phyloP scores from a whole-genome alignment of 2,329 filamentous ascomycete species.

The Penicillium capsulatum region DNA sequence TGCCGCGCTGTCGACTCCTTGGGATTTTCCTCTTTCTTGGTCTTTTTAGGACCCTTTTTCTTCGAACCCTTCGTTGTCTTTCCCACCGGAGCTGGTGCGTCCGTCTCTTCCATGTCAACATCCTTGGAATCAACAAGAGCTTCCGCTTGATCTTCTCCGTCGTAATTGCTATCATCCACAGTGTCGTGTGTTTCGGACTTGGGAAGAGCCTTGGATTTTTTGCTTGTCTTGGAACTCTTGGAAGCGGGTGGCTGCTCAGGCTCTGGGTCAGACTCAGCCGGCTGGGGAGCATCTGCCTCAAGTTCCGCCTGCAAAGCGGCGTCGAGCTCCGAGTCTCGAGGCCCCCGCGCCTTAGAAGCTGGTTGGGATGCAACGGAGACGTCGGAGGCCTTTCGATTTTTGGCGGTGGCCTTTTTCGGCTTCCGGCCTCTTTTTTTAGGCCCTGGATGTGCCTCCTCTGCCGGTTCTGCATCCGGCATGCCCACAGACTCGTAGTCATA shows the following conservation, averaged over 20 bases:
- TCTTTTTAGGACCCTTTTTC: slow-evolving; percentile 23
- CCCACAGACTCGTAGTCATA: slow-evolving; percentile 30
- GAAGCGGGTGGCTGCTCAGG: slow-evolving; percentile 16
- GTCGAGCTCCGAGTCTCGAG: slow-evolving; percentile 63
- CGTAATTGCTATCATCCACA: slow-evolving; percentile 5
- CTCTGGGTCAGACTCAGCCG: slow-evolving; percentile 23
- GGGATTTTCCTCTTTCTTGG: slow-evolving; percentile 16
- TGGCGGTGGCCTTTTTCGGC: slow-evolving; percentile 40
- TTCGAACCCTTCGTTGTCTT: slow-evolving; percentile 19
- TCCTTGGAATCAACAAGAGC: slow-evolving; percentile 2
- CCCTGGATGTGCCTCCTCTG: slow-evolving; percentile 20
- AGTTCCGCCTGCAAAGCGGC: slow-evolving; percentile 63
- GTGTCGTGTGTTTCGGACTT: slow-evolving; percentile 9
- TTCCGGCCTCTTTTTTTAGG: slow-evolving; percentile 47
- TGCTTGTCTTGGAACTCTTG: slow-evolving; percentile 30
- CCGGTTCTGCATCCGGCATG: slow-evolving; percentile 27
- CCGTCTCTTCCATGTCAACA: slow-evolving; percentile 10
- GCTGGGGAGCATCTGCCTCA: slow-evolving; percentile 52
- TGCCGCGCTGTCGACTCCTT: slow-evolving; percentile 6
- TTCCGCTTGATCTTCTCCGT: slow-evolving; percentile 2
- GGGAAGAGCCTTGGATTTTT: slow-evolving; percentile 25
- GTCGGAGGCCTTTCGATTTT: slow-evolving; percentile 49
- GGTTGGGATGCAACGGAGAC: slow-evolving; percentile 47
- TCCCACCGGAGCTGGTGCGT: slow-evolving; percentile 17
- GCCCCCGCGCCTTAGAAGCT: slow-evolving; percentile 44